Conservation (phyloP, 177 flowering plant genomes). For the Vitis hybrid region DNA sequence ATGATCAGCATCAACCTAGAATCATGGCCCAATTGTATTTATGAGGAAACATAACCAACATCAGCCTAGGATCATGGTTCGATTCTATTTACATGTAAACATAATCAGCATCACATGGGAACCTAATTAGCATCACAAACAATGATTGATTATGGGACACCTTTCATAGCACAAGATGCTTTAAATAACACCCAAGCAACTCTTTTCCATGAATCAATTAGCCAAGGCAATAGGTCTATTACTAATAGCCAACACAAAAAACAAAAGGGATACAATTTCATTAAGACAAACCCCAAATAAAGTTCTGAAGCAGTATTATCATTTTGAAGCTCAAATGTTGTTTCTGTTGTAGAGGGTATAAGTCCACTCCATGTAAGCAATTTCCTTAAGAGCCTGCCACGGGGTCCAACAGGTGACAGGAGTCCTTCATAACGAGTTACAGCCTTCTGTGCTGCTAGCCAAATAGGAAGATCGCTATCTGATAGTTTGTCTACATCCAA, state of each 20-base stretch:
- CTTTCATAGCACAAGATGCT: too few relatives aligned
- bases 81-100: too few relatives aligned
- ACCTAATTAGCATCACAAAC: too few relatives aligned
- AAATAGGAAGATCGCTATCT: conserved; percentile 68
- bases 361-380: conserved; percentile 73
- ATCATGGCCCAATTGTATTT: too few relatives aligned
- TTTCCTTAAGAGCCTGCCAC: conserved; percentile 74
- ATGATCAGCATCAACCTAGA: too few relatives aligned
- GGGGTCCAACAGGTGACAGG: conserved; percentile 79
- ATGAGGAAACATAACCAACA: too few relatives aligned
- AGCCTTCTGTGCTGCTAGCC: conserved; percentile 93
- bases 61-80: too few relatives aligned
- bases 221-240: not conserved
- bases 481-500: conserved; percentile 36
- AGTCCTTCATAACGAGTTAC: conserved; percentile 83
- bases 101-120: too few relatives aligned
- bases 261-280: conserved; percentile 2
- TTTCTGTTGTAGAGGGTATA: conserved; percentile 50
- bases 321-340: conserved; percentile 37
- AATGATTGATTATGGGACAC: too few relatives aligned
- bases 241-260: not conserved
- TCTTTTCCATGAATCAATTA: too few relatives aligned
- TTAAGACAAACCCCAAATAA: conserved; percentile 52
- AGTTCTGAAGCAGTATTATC: conserved; percentile 37
- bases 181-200: too few relatives aligned